Evolutionary conservation across 192 early-diverging fungal genomes (phyloP), one percentile per base, ranked within the genome.

Genomic region (Entophlyctis luteolus): DNA sequence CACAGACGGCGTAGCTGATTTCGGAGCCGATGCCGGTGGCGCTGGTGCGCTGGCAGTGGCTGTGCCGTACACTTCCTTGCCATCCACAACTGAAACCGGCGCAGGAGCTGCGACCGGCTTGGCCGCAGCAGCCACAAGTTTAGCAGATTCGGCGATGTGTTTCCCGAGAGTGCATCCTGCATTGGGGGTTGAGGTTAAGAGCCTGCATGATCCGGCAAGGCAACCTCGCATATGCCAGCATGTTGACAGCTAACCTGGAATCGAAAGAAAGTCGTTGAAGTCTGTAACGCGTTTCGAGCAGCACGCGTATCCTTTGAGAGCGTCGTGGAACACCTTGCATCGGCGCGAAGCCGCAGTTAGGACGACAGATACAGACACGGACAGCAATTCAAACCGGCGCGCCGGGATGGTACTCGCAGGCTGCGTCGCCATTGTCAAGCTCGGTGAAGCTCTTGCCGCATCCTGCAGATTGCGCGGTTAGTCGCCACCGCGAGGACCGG

Each of bases 221-320:
- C 22, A 20, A 16, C 20, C 22, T 16, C 22, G 49, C 22, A 5
- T 0, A 28, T 28, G 49, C 29, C 29, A 6, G 6, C 29, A 6
- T 16, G 20, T 16, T 20, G 20, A 52, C 5, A 28, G 23, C 31
- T 25, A 14, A 56, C 55, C 59, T 20, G 46, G 2, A 32, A 83
- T 77, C 68, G 88, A 84, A 53, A 96, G 75, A 77, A 98, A 98
- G 38, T 93, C 93, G 76, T 96, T 89, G 70, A 98, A 98, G 48
- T 90, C 88, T 32, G 74, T 77, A 56, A 95, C 94, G 33, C 91
- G 85, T 57, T 94, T 93, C 27, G 82, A 76, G 79, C 96, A 98
- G 79, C 96, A 98, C 46, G 87, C 87, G 93, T 94, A 98, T 45
- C 93, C 92, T 79, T 80, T 77, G 46, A 79, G 57, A 67, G 93